A percentile compares a stretch with the other conserved stretches of the same genome.
Evolutionary conservation across 2,329 filamentous ascomycete species (phyloP).

Genomic region (Talaromyces sp.): DNA sequence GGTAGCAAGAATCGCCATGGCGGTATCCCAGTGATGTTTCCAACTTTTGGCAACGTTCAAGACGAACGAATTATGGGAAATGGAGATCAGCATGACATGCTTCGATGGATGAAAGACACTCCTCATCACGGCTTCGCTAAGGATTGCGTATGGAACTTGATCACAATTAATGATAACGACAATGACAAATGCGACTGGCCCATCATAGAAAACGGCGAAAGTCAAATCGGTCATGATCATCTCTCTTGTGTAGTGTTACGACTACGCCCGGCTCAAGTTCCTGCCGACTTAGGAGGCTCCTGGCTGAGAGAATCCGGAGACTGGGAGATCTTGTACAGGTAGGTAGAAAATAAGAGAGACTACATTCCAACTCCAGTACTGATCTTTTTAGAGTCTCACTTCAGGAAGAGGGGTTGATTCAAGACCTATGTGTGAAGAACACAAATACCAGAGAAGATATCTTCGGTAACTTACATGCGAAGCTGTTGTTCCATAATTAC

Average conservation of each 20-base stretch:
- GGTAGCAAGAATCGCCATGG: neutral
- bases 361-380: neutral
- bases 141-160: neutral
- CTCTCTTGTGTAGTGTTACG: neutral
- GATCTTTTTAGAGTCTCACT: neutral
- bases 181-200: neutral
- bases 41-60: neutral
- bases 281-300: neutral
- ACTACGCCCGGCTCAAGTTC: neutral
- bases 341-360: neutral
- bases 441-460: neutral
- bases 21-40: neutral
- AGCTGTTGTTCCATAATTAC: neutral
- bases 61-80: neutral
- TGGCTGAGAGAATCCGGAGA: neutral
- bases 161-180: neutral
- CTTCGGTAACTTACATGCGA: neutral
- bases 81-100: neutral
- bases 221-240: neutral
- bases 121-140: neutral
- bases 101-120: neutral
- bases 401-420: neutral
- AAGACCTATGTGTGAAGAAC: neutral
- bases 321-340: neutral
- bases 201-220: neutral